Base-by-base conservation (phyloP, 108 stramenopile species). In the Cylindrotheca closterium region DNA sequence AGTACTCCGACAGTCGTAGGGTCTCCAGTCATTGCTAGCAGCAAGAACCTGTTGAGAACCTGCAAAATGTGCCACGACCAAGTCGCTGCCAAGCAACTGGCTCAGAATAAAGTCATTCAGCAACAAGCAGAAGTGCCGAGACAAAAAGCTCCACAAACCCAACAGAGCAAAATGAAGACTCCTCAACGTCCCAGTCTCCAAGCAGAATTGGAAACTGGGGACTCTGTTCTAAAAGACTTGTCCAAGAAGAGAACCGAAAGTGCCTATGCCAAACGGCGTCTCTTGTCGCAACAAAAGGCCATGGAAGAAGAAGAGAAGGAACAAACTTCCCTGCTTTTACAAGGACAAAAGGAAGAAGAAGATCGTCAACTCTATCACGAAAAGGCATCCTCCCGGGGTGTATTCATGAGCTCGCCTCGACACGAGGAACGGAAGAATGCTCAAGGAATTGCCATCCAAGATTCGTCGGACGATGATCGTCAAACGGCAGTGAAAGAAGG, bases 31-130 rank as follows among this genome's bases (percentile, higher is more conserved):
- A 42, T 5, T 32, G 19, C 31, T 0, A 65, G 46, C 26, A 58
- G 50, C 58, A 68, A 67, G n/a, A 62, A 66, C 30, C 85, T 75
- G 27, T 68, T 89, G 52, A 57, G 91, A 42, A 83, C 86, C 7
- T 92, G 91, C 54, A 81, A 88, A 67, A 78, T 78, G 71, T 92
- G 87, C 60, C 77, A 84, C 51, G 86, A 92, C 48, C 88, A 92
- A 53, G 67, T 89, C 4, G 64, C 70, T 12, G 84, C 42, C 58
- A 79, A 37, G 27, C 79, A 60, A 30, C 37, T 52, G 5, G 50
- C n/a, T n/a, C n/a, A n/a, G n/a, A n/a, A n/a, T n/a, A n/a, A n/a
- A n/a, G n/a, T n/a, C n/a, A n/a, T n/a, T 24, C 59, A 45, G 30
- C 67, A 48, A 51, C 22, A 27, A 30, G 24, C 21, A 60, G 30